Evolutionary conservation across 2,329 filamentous ascomycete species (phyloP), one percentile per base, ranked within the genome.

Genomic region (Nigrospora osmanthi): DNA sequence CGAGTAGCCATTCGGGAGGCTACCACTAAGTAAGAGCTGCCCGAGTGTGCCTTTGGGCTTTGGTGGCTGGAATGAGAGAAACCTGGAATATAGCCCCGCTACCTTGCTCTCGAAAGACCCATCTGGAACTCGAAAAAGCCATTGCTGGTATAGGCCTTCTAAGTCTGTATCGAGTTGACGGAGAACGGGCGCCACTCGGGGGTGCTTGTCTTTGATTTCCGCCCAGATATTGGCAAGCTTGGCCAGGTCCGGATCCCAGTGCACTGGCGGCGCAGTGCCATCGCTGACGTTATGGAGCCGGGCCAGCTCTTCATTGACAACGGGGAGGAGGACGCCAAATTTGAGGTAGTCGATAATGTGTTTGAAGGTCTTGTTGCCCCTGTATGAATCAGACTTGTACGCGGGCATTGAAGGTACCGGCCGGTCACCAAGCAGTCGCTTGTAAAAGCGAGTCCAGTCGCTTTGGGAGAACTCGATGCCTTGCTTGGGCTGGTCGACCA

Each of bases 331-430:
- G 2, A 81, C 65, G 0, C 60, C 49, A 15, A 80, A 83, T 49
- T 76, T 81, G 9, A 88, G 64, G 34, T 72, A 69, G 54, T 89
- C 84, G 6, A 85, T 69, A 4, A 87, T 76, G 45, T 85, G 77
- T 2, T 52, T 58, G 0, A 59, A 52, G 15, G 59, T 46, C 11
- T 50, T 44, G 3, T 45, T 12, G 2, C 52, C 44, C 0, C 48
- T 49, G 52, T 64, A 67, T 6, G 47, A 49, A 0, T 66, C 60
- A 4, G 58, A 60, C 44, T 71, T 69, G 53, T 80, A 80, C 1
- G 61, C 57, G 0, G 73, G 75, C 6, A 46, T 33, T 2, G 43
- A 19, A 5, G 55, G 58, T 1, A 71, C 47, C 13, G 63, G 48
- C 0, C 49, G 43, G 2, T 50, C 50, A 2, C 49, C 48, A 0